Evolutionary conservation across 2,329 filamentous ascomycete genomes (phyloP).

Genomic region (Fusarium circinatum): DNA sequence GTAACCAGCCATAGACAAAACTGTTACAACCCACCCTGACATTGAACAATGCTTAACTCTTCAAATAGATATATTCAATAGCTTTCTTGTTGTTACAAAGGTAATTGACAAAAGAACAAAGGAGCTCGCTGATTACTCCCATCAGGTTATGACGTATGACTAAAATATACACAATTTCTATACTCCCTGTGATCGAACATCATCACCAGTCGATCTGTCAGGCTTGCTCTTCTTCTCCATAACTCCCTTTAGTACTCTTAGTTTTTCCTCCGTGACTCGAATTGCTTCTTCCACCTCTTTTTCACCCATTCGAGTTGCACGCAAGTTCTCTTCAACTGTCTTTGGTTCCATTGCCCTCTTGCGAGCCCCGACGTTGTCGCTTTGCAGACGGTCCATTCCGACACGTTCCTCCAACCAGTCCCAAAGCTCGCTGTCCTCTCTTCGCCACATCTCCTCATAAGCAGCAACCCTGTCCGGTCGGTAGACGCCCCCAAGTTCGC

Average conservation of each 20-base stretch:
- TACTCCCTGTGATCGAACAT: constrained; percentile 29
- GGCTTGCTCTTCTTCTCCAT: constrained; percentile 59
- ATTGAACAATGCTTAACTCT: background rate
- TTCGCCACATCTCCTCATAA: constrained; percentile 93
- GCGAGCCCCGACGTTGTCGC: constrained; percentile 49
- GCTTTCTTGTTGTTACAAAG: background rate
- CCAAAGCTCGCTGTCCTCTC: constrained; percentile 90
- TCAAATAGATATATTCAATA: background rate
- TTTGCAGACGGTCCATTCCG: constrained; percentile 70
- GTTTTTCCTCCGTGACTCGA: constrained; percentile 83
- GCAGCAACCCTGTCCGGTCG: constrained; percentile 76
- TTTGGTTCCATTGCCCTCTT: constrained; percentile 64
- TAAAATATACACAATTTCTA: constrained; percentile 40
- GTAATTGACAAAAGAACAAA: constrained; percentile 42
- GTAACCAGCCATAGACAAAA: background rate
- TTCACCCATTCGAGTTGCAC: constrained; percentile 72
- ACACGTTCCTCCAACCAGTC: constrained; percentile 91
- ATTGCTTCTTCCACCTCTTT: constrained; percentile 84
- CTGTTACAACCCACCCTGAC: background rate
- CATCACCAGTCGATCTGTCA: constrained; percentile 13
- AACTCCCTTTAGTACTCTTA: constrained; percentile 79
- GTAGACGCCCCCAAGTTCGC: constrained; percentile 43
- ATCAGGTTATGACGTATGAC: constrained; percentile 32
- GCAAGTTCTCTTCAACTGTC: constrained; percentile 68
- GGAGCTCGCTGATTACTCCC: constrained; percentile 37